Evolutionary conservation across 345 rosid genomes (phyloP), one percentile per base, ranked within the genome.

Genomic region (Ceriops zippeliana): DNA sequence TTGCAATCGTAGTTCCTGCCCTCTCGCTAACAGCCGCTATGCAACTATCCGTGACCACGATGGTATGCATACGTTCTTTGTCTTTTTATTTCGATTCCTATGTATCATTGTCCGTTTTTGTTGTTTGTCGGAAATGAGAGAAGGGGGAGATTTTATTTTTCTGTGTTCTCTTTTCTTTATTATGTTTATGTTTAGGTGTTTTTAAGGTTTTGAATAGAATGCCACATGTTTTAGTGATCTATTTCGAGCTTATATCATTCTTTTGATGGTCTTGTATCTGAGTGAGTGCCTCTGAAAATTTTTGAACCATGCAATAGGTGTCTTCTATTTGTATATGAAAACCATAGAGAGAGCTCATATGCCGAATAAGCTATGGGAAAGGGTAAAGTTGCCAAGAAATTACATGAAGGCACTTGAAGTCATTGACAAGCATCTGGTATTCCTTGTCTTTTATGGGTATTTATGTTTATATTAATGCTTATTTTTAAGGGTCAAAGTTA

Each of bases 1-100:
- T 34, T 96, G 99, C 71, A 96, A 96, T 69, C 85, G 98, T 59
- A 92, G 96, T 81, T 96, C 98, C 69, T 96, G 98, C 66, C 99
- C 99, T 70, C 97, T 92, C 9, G 96, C 98, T 27, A 96, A 92
- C 67, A 96, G 98, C 71, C 89, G 99, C 24, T 96, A 96, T 28
- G 95, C 98, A 66, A 92, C 98, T 17, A 90, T 96, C 65, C 89
- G 97, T 3, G 99, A 96, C 51, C 90, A 92, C 32, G 89, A 96
- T 27, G 95, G 98, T 95, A 79, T 38, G 63, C 9, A 30, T 58
- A 52, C 52, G 1, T 31, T 28, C 21, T 22, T 4, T 22, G 34
- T 27, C 21, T 49, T 51, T 15, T 31, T 3, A 7, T 63, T 53
- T 66, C 30, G 59, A 56, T 15, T 3, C 28, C 30, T 8, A 21